Evolutionary conservation across 495 filamentous ascomycete genomes (phyloP).

Genomic region (Pyronema domesticum): DNA sequence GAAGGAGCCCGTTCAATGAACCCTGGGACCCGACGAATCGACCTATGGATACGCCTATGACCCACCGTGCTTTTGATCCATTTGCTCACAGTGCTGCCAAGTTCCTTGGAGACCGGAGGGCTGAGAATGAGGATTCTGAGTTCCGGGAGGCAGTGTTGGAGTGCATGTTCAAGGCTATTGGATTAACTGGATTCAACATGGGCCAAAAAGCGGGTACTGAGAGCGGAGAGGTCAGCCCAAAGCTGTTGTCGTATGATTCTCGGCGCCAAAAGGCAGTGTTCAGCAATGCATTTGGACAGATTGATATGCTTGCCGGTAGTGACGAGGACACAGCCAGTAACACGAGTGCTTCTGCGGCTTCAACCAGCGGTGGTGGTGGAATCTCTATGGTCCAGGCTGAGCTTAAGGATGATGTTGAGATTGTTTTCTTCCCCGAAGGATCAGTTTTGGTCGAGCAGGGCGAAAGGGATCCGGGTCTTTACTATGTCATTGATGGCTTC

Average conservation of each 20-base stretch:
- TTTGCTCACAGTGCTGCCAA: conserved; percentile 19
- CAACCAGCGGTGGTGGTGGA: conserved; percentile 38
- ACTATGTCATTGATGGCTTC: conserved; percentile 96
- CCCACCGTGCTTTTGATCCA: conserved; percentile 23
- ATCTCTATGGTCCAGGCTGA: conserved; percentile 46
- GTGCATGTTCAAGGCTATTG: conserved; percentile 90
- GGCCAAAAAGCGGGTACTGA: conserved; percentile 42
- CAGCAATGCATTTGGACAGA: conserved; percentile 83
- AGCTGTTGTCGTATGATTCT: conserved; percentile 69
- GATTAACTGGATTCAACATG: conserved; percentile 46
- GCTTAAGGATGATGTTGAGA: conserved; percentile 81
- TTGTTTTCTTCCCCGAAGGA: conserved; percentile 89
- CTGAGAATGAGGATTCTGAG: conserved; percentile 53
- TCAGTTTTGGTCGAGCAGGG: conserved; percentile 95
- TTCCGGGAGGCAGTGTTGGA: conserved; percentile 84
- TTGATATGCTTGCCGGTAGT: conserved; percentile 73
- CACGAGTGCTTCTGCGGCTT: conserved; percentile 44
- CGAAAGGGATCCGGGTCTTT: conserved; percentile 84
- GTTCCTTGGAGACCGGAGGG: conserved; percentile 19
- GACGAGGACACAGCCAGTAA: conserved; percentile 82
- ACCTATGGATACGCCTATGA: conserved; percentile 10
- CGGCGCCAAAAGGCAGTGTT: conserved; percentile 70
- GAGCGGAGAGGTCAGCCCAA: conserved; percentile 70
- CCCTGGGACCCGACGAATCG: conserved; percentile 6
- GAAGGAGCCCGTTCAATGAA: conserved; percentile 9